phyloP scores from a whole-genome alignment of 78 protist genomes.

The Dictyostelium capitatum region DNA sequence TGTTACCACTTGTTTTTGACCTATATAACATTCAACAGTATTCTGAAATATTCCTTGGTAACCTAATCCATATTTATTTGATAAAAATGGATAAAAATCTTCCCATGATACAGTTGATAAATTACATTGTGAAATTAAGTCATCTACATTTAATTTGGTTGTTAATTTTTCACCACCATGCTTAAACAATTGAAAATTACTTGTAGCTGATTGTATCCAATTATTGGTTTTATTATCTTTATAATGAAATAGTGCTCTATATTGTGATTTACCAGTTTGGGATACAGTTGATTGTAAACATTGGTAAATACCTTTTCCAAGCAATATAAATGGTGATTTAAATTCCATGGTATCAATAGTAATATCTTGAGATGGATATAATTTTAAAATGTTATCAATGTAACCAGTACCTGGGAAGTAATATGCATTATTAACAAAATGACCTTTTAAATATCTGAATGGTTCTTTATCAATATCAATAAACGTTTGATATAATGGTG shows the following conservation, averaged over 20 bases:
- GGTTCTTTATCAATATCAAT: conserved; percentile 10
- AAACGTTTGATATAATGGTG: not conserved
- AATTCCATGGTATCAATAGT: conserved; percentile 25
- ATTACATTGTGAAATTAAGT: no score
- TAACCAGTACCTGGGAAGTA: conserved; percentile 55
- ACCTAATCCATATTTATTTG: no score
- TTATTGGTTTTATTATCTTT: conserved; percentile 3
- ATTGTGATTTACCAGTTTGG: not conserved
- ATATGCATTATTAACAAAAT: conserved; percentile 15
- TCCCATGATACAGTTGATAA: no score
- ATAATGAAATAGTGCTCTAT: not conserved
- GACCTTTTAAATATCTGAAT: conserved; percentile 52
- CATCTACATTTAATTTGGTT: no score
- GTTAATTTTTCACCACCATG: no score
- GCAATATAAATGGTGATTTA: conserved; percentile 42
- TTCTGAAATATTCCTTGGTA: no score
- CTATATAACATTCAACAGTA: no score
- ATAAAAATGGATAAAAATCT: no score
- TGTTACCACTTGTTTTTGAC: no score
- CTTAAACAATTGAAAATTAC: not conserved
- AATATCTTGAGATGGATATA: not conserved
- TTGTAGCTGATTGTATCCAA: not conserved
- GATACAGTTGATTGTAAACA: not conserved
- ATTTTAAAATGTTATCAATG: conserved; percentile 16
- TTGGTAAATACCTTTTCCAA: no score